Conservation (phyloP, 352 stramenopile species). For the Globisporangium nodosum region DNA sequence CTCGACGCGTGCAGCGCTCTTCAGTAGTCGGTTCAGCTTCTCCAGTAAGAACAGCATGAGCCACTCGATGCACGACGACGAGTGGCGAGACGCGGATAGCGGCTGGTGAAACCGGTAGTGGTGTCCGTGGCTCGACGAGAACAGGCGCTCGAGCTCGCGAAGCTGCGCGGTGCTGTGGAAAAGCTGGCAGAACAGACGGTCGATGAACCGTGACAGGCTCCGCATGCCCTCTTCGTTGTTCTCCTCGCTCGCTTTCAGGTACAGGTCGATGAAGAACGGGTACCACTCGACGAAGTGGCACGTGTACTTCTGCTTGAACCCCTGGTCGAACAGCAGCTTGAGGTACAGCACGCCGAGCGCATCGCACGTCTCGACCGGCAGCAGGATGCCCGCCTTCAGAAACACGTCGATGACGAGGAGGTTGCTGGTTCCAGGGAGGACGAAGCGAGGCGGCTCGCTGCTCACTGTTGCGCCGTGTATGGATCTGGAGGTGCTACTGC, state of each 20-base stretch:
- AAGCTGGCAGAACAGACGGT: constrained; percentile 80
- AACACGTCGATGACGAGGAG: constrained; percentile 63
- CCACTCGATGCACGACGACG: constrained; percentile 46
- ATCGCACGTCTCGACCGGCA: constrained; percentile 68
- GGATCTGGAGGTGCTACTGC: not conserved
- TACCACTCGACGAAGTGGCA: constrained; percentile 82
- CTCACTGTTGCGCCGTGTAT: not conserved
- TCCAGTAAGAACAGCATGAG: constrained; percentile 62
- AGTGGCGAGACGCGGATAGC: not conserved
- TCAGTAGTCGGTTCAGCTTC: constrained; percentile 61
- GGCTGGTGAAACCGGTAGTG: not conserved
- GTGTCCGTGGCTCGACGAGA: constrained; percentile 9
- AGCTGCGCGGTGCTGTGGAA: constrained; percentile 81
- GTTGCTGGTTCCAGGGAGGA: not conserved
- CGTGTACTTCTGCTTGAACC: constrained; percentile 79
- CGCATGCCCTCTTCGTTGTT: constrained; percentile 74
- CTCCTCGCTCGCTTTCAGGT: constrained; percentile 52
- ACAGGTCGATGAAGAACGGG: constrained; percentile 73
- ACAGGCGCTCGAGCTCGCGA: constrained; percentile 52
- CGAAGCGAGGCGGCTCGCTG: too few species aligned
- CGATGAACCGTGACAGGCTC: constrained; percentile 75
- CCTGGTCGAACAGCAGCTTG: constrained; percentile 74
- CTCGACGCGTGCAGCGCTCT: constrained; percentile 52
- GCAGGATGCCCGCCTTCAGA: constrained; percentile 58
- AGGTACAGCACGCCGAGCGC: constrained; percentile 77